Conservation (phyloP, 2,329 filamentous ascomycete species). For the Pseudogymnoascus sp. region DNA sequence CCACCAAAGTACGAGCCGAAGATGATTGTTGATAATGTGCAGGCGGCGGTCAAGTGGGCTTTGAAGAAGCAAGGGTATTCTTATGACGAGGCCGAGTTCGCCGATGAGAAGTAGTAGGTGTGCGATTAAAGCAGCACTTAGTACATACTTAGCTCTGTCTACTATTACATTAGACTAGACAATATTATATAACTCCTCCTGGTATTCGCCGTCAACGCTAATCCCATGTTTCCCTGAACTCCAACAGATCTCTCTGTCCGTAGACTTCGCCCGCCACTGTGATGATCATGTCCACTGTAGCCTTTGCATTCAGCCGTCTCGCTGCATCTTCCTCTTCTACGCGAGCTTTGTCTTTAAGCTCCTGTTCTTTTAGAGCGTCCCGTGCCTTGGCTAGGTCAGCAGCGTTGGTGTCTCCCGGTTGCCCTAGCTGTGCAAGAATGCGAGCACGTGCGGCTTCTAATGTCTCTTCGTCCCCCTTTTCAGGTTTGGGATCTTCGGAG, state of each 20-base stretch:
- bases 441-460: not conserved
- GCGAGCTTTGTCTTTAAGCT: not conserved
- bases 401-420: not conserved
- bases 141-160: not conserved
- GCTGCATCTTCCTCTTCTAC: not conserved
- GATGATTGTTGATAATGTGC: constrained; percentile 64
- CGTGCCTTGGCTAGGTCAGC: not conserved
- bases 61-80: constrained; percentile 45
- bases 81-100: constrained; percentile 1
- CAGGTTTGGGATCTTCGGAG: not conserved
- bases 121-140: not conserved
- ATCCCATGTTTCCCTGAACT: constrained; percentile 54
- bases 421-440: not conserved
- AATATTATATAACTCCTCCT: constrained; percentile 1
- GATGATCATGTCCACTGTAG: constrained; percentile 87
- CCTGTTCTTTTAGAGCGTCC: constrained; percentile 26
- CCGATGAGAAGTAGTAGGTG: not conserved
- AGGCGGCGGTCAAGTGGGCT: constrained; percentile 69
- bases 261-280: constrained; percentile 82
- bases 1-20: constrained; percentile 53
- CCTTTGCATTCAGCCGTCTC: constrained; percentile 39
- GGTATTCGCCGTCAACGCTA: not conserved
- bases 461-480: not conserved
- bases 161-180: constrained; percentile 8
- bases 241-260: constrained; percentile 77